These are phyloP conservation scores for Hymenoscyphus fraxineus DNA, from an alignment of 2,329 filamentous ascomycete genomes.

Conservation along the genomic window DNA sequence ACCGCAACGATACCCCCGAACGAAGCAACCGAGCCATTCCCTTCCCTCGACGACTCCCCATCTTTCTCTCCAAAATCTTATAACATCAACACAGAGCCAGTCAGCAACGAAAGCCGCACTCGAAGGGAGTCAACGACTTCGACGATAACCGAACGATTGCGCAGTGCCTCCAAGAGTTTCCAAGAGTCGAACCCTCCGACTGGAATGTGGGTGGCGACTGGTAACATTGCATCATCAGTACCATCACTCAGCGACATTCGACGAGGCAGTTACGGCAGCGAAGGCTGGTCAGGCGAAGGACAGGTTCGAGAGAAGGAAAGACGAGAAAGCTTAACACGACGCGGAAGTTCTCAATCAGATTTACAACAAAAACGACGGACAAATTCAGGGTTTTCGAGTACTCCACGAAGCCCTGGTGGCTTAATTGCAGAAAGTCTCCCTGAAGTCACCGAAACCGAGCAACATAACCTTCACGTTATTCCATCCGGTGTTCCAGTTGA, in stretches of 20 bases:
- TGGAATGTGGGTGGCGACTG: conserved; percentile 47
- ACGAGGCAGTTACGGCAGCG: conserved; percentile 30
- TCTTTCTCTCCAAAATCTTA: conserved; percentile 20
- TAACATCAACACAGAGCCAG: conserved; percentile 13
- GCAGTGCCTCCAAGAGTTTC: conserved; percentile 37
- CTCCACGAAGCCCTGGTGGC: conserved; percentile 8
- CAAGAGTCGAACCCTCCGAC: conserved; percentile 45
- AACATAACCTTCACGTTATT: conserved; percentile 4
- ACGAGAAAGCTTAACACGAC: conserved; percentile 24
- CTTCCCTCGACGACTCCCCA: conserved; percentile 14
- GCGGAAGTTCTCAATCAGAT: conserved; percentile 21
- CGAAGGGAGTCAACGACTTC: conserved; percentile 22
- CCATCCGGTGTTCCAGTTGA: conserved; percentile 12
- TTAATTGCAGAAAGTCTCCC: conserved; percentile 24
- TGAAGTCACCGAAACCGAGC: conserved; percentile 22
- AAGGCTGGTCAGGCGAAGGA: conserved; percentile 33
- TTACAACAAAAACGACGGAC: conserved; percentile 13
- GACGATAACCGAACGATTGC: conserved; percentile 27
- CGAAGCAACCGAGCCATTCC: conserved; percentile 21
- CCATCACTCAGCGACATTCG: conserved; percentile 33
- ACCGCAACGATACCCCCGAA: conserved; percentile 2
- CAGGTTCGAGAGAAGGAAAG: conserved; percentile 32
- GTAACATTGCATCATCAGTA: conserved; percentile 39
- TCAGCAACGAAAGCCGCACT: conserved; percentile 15
- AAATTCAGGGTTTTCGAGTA: conserved; percentile 15